phyloP scores from a whole-genome alignment of 2,329 filamentous ascomycete species.

The Xylaria sp. region DNA sequence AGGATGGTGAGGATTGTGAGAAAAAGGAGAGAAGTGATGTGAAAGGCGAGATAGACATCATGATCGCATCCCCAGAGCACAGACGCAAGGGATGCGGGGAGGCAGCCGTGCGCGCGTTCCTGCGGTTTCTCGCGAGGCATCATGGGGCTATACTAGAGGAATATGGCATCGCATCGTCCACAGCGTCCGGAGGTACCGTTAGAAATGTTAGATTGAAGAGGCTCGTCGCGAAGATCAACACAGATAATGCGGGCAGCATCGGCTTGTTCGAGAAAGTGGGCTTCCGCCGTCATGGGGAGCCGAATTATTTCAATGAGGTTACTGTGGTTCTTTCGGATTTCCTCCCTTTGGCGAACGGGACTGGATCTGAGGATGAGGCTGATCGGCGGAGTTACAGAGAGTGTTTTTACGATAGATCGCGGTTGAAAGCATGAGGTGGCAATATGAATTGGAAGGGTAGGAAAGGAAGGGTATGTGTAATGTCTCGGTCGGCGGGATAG shows the following conservation, averaged over 20 bases:
- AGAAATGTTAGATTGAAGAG: constrained; percentile 53
- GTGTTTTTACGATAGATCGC: constrained; percentile 38
- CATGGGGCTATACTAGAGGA: constrained; percentile 66
- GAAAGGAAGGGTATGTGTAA: neutral
- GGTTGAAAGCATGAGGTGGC: constrained; percentile 19
- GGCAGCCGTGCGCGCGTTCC: constrained; percentile 70
- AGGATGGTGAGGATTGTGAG: constrained; percentile 41
- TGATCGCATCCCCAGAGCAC: constrained; percentile 46
- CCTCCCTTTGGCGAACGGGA: constrained; percentile 5
- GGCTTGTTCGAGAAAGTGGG: constrained; percentile 64
- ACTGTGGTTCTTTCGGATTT: constrained; percentile 58
- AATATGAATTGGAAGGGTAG: neutral
- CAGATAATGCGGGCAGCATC: constrained; percentile 63
- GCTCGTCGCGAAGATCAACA: constrained; percentile 69
- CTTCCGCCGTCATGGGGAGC: constrained; percentile 62
- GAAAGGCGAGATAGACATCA: constrained; percentile 52
- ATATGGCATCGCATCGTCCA: constrained; percentile 52
- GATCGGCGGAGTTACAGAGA: constrained; percentile 25
- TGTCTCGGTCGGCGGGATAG: neutral
- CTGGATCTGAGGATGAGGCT: neutral
- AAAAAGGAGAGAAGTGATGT: constrained; percentile 34
- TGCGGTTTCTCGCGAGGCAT: constrained; percentile 73
- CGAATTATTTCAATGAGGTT: constrained; percentile 72
- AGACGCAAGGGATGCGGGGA: constrained; percentile 44
- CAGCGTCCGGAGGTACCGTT: neutral